Evolutionary conservation across 495 filamentous ascomycete genomes (phyloP).

Genomic region (Trichoderma erinaceum): DNA sequence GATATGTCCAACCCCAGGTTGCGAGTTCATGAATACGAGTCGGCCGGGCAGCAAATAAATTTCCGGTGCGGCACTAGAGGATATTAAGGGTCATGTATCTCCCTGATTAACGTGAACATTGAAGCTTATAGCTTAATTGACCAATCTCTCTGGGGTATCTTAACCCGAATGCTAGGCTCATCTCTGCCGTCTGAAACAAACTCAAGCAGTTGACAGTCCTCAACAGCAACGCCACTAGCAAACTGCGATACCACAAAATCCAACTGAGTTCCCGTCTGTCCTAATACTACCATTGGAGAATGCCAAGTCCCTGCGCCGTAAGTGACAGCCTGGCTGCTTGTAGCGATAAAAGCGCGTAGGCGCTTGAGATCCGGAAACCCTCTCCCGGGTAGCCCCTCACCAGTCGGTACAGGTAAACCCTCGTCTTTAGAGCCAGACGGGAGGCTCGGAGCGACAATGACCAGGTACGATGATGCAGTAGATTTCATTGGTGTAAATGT

Average conservation of each 20-base stretch:
- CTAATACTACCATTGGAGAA: slow-evolving; percentile 91
- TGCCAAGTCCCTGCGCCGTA: slow-evolving; percentile 94
- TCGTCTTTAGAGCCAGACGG: slow-evolving; percentile 34
- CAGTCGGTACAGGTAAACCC: slow-evolving; percentile 29
- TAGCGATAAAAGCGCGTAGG: slow-evolving; percentile 71
- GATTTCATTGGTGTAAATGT: slow-evolving; percentile 80
- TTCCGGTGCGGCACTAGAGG: background rate
- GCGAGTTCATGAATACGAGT: background rate
- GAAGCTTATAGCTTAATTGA: slow-evolving; percentile 8
- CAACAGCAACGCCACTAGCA: slow-evolving; percentile 72
- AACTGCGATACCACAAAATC: slow-evolving; percentile 84
- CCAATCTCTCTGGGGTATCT: background rate
- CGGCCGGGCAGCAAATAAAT: background rate
- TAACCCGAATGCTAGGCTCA: slow-evolving; percentile 6
- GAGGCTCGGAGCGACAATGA: slow-evolving; percentile 79
- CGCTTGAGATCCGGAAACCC: slow-evolving; percentile 70
- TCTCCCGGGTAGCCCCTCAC: slow-evolving; percentile 35
- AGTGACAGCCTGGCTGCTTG: slow-evolving; percentile 77
- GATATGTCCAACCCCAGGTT: background rate
- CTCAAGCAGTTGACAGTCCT: slow-evolving; percentile 85
- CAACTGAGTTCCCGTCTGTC: slow-evolving; percentile 53
- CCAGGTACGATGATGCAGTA: slow-evolving; percentile 55
- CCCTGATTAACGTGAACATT: background rate
- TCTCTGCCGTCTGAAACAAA: slow-evolving; percentile 38
- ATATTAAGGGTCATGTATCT: background rate